A percentile compares a stretch with the other conserved stretches of the same genome.
Evolutionary conservation across 1,284 basidiomycete species (phyloP).

Genomic region (Sporisorium iseilematis-ciliati): DNA sequence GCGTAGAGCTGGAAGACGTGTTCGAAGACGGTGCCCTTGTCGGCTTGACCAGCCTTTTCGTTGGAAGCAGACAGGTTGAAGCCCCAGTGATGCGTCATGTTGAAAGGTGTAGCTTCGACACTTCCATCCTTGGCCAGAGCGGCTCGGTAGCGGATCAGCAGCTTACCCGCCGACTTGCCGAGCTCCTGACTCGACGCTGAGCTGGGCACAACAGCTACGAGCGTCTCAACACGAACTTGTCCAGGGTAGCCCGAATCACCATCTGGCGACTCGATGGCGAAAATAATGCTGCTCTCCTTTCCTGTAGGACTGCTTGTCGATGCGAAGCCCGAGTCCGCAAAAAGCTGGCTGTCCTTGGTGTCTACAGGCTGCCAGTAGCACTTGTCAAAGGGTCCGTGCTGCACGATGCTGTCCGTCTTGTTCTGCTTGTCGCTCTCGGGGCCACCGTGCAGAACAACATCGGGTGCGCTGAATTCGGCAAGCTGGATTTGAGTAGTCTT

Average conservation of each 20-base stretch:
- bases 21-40: slow-evolving; percentile 40
- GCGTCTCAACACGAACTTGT: slow-evolving; percentile 56
- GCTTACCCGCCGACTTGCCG: slow-evolving; percentile 44
- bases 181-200: slow-evolving; percentile 25
- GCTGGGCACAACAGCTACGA: slow-evolving; percentile 44
- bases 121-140: slow-evolving; percentile 35
- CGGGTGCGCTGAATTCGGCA: slow-evolving; percentile 48
- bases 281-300: slow-evolving; percentile 43
- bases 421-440: slow-evolving; percentile 43
- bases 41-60: slow-evolving; percentile 30
- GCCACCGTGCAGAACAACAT: slow-evolving; percentile 64
- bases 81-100: slow-evolving; percentile 68
- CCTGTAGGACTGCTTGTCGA: slow-evolving; percentile 35
- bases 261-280: slow-evolving; percentile 55
- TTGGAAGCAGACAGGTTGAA: slow-evolving; percentile 59
- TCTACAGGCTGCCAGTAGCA: slow-evolving; percentile 55
- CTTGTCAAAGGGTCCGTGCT: slow-evolving; percentile 62
- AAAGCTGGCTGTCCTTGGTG: slow-evolving; percentile 36
- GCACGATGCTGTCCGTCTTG: slow-evolving; percentile 28
- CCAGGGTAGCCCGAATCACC: slow-evolving; percentile 64
- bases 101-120: slow-evolving; percentile 61
- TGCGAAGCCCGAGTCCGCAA: slow-evolving; percentile 30
- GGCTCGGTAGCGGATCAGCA: slow-evolving; percentile 62
- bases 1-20: slow-evolving; percentile 56
- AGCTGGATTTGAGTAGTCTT: slow-evolving; percentile 26